These are phyloP conservation scores for Castanospermum australe DNA, from an alignment of 306 rosid genomes.

Conservation along the genomic window DNA sequence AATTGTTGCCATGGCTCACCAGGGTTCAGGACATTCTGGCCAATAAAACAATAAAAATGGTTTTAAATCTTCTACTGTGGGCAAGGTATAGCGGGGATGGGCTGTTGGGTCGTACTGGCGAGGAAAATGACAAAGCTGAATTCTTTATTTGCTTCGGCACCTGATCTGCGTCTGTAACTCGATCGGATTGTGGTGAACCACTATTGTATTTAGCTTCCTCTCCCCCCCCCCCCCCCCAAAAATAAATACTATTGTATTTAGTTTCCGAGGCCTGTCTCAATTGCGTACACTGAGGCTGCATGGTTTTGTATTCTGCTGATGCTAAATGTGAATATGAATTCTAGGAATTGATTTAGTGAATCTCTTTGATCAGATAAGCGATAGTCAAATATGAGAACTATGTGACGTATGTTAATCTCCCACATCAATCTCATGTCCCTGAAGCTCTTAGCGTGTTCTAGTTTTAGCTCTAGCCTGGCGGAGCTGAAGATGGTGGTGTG, in stretches of 20 bases:
- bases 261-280: not conserved
- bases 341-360: slow-evolving; percentile 8
- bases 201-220: not conserved
- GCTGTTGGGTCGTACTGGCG: not conserved
- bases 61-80: not conserved
- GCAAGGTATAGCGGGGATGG: not conserved
- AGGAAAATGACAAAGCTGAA: not conserved
- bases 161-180: not conserved
- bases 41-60: not conserved
- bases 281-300: not conserved
- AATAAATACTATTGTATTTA: not conserved
- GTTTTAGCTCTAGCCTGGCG: not conserved
- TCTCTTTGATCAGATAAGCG: not conserved
- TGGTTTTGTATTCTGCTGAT: slow-evolving; percentile 10
- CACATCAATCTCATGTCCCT: not conserved
- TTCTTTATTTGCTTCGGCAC: not conserved
- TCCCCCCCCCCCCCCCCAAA: too few relatives aligned
- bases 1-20: not conserved
- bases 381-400: not conserved
- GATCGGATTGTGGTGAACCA: not conserved
- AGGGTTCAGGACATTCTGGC: not conserved
- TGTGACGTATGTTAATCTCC: not conserved
- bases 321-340: not conserved
- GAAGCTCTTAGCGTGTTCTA: not conserved
- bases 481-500: not conserved